These are phyloP conservation scores for Phoenix dactylifera DNA, from an alignment of 176 grass and related monocot genomes.

Conservation along the genomic window DNA sequence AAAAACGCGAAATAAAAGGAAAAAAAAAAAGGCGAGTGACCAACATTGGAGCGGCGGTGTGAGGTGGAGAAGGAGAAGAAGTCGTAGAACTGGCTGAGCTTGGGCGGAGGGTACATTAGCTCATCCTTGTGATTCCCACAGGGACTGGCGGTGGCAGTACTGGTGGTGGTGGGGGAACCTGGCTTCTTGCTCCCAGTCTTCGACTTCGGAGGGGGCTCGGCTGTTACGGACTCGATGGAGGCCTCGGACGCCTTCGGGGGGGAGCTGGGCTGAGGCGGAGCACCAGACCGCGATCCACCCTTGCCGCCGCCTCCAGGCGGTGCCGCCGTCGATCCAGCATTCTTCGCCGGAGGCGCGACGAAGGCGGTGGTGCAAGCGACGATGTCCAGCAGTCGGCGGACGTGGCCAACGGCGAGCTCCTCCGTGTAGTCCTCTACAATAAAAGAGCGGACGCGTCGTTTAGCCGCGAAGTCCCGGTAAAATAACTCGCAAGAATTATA, in stretches of 20 bases:
- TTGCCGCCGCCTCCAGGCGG: not conserved
- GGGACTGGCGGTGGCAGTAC: not conserved
- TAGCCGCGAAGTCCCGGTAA: too few relatives aligned
- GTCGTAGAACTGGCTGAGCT: constrained; percentile 87
- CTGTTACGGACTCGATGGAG: not conserved
- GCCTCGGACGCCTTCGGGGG: constrained; percentile 3
- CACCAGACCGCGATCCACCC: not conserved
- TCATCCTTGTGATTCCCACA: constrained; percentile 45
- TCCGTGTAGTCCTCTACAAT: constrained; percentile 80
- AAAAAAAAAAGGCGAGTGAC: not conserved
- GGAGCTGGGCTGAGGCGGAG: constrained; percentile 3
- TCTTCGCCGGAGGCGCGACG: constrained; percentile 38
- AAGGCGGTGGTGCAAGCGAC: constrained; percentile 80
- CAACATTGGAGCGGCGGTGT: constrained; percentile 70
- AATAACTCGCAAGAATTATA: too few relatives aligned
- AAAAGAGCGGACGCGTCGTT: constrained; percentile 2
- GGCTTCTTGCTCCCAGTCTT: constrained; percentile 15
- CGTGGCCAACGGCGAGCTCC: constrained; percentile 73
- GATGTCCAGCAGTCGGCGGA: constrained; percentile 75
- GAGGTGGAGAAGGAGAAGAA: constrained; percentile 96
- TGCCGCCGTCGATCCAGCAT: constrained; percentile 7
- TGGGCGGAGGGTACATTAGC: constrained; percentile 83
- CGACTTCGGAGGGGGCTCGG: constrained; percentile 13
- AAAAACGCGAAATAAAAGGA: not conserved
- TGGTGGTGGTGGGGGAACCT: not conserved